Evolutionary conservation across 768 basidiomycete genomes (phyloP).

Genomic region (Tricholoma hemisulphureum): DNA sequence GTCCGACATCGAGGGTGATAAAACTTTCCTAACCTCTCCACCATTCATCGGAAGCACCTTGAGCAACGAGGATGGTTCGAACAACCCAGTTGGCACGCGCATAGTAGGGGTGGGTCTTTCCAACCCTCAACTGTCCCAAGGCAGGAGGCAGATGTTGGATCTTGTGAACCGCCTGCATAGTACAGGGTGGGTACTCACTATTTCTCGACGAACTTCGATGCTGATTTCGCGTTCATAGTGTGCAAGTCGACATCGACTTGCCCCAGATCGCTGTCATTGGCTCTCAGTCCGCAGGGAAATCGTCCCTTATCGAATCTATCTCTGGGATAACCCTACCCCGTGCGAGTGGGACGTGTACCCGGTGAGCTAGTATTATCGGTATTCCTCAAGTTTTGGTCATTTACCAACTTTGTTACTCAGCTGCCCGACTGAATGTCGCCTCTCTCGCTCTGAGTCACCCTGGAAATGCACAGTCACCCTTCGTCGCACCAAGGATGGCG

Average conservation of each 20-base stretch:
- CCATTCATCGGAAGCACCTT: neutral
- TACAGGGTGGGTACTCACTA: slow-evolving; percentile 43
- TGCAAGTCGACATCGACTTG: slow-evolving; percentile 67
- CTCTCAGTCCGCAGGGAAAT: slow-evolving; percentile 72
- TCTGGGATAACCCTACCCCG: slow-evolving; percentile 70
- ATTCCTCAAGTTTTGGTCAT: neutral
- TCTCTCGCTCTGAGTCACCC: slow-evolving; percentile 35
- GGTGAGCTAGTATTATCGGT: slow-evolving; percentile 35
- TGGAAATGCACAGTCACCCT: slow-evolving; percentile 57
- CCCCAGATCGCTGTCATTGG: slow-evolving; percentile 76
- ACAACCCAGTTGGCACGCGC: neutral
- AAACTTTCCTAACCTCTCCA: neutral
- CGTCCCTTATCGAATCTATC: slow-evolving; percentile 74
- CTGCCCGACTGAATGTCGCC: slow-evolving; percentile 58
- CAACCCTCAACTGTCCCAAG: slow-evolving; percentile 33
- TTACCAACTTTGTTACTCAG: slow-evolving; percentile 23
- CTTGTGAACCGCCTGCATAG: slow-evolving; percentile 52
- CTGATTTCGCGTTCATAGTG: slow-evolving; percentile 36
- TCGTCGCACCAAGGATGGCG: slow-evolving; percentile 40
- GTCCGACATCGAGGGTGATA: neutral
- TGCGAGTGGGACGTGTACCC: slow-evolving; percentile 73
- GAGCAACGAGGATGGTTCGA: neutral
- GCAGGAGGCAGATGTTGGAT: slow-evolving; percentile 49
- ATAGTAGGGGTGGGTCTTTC: slow-evolving; percentile 50
- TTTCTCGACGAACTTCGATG: neutral